Conservation (phyloP, 148 eudicot species). For the Arbutus unedo region DNA sequence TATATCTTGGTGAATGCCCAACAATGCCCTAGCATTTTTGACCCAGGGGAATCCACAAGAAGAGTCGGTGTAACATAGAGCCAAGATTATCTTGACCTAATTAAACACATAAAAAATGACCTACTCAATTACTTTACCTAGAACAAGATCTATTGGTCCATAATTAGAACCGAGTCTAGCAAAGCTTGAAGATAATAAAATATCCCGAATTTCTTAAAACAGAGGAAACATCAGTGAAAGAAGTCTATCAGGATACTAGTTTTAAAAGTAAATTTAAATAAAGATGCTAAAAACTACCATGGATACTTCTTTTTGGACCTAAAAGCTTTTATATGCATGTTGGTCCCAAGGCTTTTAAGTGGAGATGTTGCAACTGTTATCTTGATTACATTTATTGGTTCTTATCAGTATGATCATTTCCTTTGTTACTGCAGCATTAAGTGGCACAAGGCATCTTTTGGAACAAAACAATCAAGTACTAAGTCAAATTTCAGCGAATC, state of each 20-base stretch:
- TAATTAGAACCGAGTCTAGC: background rate
- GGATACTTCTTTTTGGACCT: background rate
- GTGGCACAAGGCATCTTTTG: slow-evolving; percentile 57
- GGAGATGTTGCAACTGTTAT: background rate
- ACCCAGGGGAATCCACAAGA: background rate
- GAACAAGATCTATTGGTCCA: background rate
- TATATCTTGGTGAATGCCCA: background rate
- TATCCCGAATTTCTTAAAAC: background rate
- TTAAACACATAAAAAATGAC: background rate
- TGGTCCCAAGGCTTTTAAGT: background rate
- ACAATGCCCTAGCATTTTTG: background rate
- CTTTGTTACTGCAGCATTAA: slow-evolving; percentile 41
- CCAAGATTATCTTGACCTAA: no score
- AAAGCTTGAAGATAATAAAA: background rate
- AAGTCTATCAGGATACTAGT: background rate
- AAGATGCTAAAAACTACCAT: background rate
- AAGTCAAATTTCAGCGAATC: slow-evolving; percentile 51
- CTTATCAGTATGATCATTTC: slow-evolving; percentile 10
- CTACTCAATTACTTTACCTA: background rate
- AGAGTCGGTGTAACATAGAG: background rate
- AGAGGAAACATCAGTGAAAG: background rate
- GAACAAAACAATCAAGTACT: slow-evolving; percentile 57
- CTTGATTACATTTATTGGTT: background rate
- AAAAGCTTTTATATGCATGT: background rate
- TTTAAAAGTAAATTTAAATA: background rate